Evolutionary conservation across 2,329 filamentous ascomycete species (phyloP).

Genomic region (Raffaelea ambrosiae): DNA sequence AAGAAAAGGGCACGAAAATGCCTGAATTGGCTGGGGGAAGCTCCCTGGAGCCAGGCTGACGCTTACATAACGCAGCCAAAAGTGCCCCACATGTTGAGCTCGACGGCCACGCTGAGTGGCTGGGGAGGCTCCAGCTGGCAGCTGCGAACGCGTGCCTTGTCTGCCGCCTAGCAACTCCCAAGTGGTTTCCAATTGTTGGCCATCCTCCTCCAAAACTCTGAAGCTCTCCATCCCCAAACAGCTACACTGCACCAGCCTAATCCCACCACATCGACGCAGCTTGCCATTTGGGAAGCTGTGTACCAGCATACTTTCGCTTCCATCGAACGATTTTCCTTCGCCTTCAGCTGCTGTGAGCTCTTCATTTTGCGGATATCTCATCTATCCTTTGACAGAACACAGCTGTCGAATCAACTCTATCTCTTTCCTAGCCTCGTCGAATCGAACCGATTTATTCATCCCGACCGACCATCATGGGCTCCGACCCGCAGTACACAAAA

Average conservation of each 20-base stretch:
- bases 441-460: background rate
- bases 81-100: no score
- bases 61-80: background rate
- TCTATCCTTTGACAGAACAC: no score
- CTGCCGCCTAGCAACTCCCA: slow-evolving; percentile 14
- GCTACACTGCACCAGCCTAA: no score
- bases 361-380: no score
- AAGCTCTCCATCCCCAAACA: no score
- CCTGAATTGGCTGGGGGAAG: background rate
- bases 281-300: background rate
- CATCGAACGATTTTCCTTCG: background rate
- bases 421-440: background rate
- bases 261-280: background rate
- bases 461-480: slow-evolving; percentile 45
- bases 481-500: slow-evolving; percentile 79
- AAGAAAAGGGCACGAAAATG: no score
- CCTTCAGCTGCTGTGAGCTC: no score
- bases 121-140: slow-evolving; percentile 2
- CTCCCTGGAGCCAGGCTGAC: background rate
- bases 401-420: no score
- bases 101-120: background rate
- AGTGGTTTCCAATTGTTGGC: background rate
- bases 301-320: no score
- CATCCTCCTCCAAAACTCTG: background rate
- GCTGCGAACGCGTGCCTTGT: slow-evolving; percentile 14